Conservation (phyloP, 495 filamentous ascomycete species). For the Aspergillus hancockii region DNA sequence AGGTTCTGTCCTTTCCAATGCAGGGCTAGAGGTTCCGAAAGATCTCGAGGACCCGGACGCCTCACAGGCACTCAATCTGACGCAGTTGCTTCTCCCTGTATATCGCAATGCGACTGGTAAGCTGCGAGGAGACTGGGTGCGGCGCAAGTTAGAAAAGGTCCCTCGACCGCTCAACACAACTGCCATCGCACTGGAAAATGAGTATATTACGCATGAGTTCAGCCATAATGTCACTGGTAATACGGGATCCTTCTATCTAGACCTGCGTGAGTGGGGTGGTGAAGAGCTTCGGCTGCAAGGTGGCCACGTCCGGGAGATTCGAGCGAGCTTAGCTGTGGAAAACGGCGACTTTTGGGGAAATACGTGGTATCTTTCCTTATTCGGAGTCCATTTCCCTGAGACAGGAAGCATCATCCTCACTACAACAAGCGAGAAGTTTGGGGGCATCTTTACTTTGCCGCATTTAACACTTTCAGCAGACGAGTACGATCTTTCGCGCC, state of each 20-base stretch:
- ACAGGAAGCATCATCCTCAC: constrained; percentile 75
- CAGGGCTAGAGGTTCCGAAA: constrained; percentile 33
- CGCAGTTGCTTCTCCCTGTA: constrained; percentile 48
- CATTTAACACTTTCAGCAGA: constrained; percentile 71
- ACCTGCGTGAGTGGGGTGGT: constrained; percentile 43
- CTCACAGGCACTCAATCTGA: constrained; percentile 42
- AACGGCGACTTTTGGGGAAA: constrained; percentile 66
- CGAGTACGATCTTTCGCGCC: constrained; percentile 66
- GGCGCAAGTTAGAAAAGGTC: constrained; percentile 43
- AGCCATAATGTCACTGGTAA: constrained; percentile 67
- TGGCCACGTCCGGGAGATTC: constrained; percentile 57
- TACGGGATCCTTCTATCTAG: constrained; percentile 46
- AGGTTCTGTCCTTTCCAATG: constrained; percentile 42
- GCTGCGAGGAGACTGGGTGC: constrained; percentile 74
- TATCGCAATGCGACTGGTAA: constrained; percentile 84
- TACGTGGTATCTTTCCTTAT: constrained; percentile 72
- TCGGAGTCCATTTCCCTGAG: constrained; percentile 80
- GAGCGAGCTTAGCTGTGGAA: constrained; percentile 66
- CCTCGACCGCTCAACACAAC: constrained; percentile 53
- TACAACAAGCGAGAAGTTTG: constrained; percentile 90
- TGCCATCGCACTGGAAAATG: constrained; percentile 47
- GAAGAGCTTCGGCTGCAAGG: constrained; percentile 34
- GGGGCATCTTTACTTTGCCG: constrained; percentile 83
- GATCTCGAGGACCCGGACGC: constrained; percentile 41
- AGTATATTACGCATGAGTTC: constrained; percentile 59